Conservation (phyloP, 257 asterid species). For the Jacaranda mimosifolia region DNA sequence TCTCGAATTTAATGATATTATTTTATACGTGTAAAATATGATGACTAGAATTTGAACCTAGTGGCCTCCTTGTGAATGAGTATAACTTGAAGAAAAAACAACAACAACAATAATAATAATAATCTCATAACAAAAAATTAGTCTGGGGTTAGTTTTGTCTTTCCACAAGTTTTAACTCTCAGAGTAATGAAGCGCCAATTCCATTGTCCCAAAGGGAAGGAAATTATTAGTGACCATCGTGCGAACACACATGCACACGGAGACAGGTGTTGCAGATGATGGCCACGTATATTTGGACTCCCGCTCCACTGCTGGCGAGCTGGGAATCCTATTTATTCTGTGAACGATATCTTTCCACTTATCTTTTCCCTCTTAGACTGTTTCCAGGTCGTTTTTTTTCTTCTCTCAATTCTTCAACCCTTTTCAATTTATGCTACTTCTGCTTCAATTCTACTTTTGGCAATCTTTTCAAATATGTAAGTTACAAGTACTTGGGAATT, state of each 20-base stretch:
- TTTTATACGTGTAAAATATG: too few species aligned
- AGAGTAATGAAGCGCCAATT: constrained; percentile 31
- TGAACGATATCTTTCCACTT: constrained; percentile 63
- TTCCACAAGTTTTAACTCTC: constrained; percentile 11
- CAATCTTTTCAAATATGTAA: not conserved
- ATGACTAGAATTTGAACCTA: too few species aligned
- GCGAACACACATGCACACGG: constrained; percentile 38
- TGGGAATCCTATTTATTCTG: constrained; percentile 43
- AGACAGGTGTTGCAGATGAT: constrained; percentile 42
- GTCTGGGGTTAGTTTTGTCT: constrained; percentile 35
- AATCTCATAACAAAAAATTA: not conserved
- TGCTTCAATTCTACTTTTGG: not conserved
- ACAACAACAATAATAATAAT: too few species aligned
- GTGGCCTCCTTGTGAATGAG: too few species aligned
- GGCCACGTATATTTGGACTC: constrained; percentile 45
- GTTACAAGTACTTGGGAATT: not conserved
- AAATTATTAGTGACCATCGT: constrained; percentile 33
- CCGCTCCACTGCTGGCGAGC: not conserved
- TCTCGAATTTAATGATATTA: too few species aligned
- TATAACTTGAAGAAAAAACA: too few species aligned
- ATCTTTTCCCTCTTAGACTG: constrained; percentile 42
- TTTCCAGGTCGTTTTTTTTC: constrained; percentile 27
- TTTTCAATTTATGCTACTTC: not conserved
- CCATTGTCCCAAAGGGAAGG: constrained; percentile 5
- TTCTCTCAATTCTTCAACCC: constrained; percentile 8